Conservation (phyloP, 176 grass and related monocot genomes). For the Oryza longistaminata region DNA sequence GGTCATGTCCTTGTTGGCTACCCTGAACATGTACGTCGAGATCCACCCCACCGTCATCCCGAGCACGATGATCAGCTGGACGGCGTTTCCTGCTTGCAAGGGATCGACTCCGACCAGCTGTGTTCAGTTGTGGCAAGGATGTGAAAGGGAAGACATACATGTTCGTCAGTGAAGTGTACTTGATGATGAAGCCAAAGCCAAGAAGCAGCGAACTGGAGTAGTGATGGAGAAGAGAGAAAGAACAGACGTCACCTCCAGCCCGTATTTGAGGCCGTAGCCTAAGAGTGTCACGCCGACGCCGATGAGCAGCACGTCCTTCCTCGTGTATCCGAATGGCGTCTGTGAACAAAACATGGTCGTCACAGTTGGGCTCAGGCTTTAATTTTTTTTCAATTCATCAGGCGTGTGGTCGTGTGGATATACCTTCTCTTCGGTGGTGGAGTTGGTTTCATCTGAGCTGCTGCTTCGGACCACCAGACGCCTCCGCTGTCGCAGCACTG, state of each 20-base stretch:
- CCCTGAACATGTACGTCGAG: slow-evolving; percentile 92
- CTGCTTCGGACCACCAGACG: slow-evolving; percentile 38
- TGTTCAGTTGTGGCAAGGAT: background rate
- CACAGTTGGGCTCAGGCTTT: background rate
- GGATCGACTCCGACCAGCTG: slow-evolving; percentile 80
- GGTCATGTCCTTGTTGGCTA: slow-evolving; percentile 98
- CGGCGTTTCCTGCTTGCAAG: slow-evolving; percentile 91
- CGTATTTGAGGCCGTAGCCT: slow-evolving; percentile 74
- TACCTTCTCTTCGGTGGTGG: slow-evolving; percentile 68
- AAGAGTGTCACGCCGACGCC: slow-evolving; percentile 69
- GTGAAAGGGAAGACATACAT: background rate
- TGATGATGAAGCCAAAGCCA: background rate
- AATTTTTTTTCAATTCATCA: no score
- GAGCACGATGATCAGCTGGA: slow-evolving; percentile 88
- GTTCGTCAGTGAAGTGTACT: background rate
- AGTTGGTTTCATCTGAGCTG: slow-evolving; percentile 45
- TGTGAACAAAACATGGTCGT: slow-evolving; percentile 23
- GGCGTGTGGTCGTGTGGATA: background rate
- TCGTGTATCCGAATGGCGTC: slow-evolving; percentile 79
- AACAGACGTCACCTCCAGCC: slow-evolving; percentile 64
- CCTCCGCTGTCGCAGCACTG: slow-evolving; percentile 30
- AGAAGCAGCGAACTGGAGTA: background rate
- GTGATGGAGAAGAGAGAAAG: background rate
- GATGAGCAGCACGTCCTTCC: slow-evolving; percentile 96
- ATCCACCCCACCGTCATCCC: slow-evolving; percentile 95